phyloP scores from a whole-genome alignment of 352 stramenopile genomes.

The Lagenidium giganteum region DNA sequence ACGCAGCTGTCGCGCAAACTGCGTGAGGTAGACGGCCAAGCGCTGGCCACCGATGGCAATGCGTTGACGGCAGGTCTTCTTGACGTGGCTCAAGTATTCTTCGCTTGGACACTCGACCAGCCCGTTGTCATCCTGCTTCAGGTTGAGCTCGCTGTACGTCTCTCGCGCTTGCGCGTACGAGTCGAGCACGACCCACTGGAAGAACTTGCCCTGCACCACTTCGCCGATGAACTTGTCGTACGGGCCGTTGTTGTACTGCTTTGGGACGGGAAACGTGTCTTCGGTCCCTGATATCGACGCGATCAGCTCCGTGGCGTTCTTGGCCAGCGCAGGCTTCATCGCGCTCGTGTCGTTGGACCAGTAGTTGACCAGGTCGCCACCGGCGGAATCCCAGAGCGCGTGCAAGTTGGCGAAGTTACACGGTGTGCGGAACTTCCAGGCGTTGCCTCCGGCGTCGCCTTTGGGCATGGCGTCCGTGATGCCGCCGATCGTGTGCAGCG shows the following conservation, averaged over 20 bases:
- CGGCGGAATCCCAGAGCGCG: neutral
- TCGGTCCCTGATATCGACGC: constrained; percentile 13
- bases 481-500: constrained; percentile 36
- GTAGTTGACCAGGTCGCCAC: constrained; percentile 15
- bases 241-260: constrained; percentile 25
- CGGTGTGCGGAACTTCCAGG: no score
- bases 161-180: constrained; percentile 33
- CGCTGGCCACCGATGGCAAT: constrained; percentile 20
- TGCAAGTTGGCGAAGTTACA: constrained; percentile 1
- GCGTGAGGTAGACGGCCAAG: constrained; percentile 19
- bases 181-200: constrained; percentile 32
- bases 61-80: constrained; percentile 14
- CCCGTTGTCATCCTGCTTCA: constrained; percentile 14
- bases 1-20: constrained; percentile 17
- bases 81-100: constrained; percentile 7
- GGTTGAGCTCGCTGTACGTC: constrained; percentile 32
- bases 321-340: constrained; percentile 4
- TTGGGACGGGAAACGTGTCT: no score
- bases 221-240: constrained; percentile 27
- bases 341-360: neutral
- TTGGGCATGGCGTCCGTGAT: no score
- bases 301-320: constrained; percentile 10
- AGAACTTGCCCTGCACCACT: constrained; percentile 20
- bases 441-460: no score
- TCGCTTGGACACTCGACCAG: constrained; percentile 11